These are phyloP conservation scores for Penicillium sp. DNA, from an alignment of 2,329 filamentous ascomycete genomes.

Conservation along the genomic window DNA sequence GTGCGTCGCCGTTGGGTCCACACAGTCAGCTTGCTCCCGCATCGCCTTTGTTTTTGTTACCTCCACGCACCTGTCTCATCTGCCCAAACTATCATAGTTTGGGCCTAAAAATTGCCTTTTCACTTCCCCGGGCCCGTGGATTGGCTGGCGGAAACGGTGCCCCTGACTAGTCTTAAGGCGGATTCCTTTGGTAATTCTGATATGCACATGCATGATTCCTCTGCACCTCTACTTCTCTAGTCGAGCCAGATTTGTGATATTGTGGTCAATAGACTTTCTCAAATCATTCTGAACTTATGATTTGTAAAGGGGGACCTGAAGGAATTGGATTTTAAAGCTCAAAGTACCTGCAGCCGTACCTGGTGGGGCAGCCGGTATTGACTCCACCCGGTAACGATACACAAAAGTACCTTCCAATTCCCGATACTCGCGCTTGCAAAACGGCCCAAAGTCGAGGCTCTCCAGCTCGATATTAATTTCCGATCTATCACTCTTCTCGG, in stretches of 20 bases:
- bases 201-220: neutral
- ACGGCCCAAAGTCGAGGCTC: neutral
- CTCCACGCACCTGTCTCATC: neutral
- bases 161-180: slow-evolving; percentile 20
- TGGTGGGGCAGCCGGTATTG: neutral
- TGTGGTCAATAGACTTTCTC: neutral
- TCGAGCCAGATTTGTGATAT: neutral
- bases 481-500: neutral
- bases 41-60: neutral
- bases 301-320: neutral
- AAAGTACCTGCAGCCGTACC: neutral
- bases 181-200: neutral
- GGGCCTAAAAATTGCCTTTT: neutral
- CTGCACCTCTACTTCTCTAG: neutral
- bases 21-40: neutral
- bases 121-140: neutral
- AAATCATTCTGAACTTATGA: neutral
- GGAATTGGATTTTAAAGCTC: neutral
- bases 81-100: neutral
- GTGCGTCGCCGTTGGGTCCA: neutral
- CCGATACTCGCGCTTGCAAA: neutral
- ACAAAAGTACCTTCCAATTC: neutral
- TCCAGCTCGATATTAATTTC: neutral
- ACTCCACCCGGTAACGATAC: neutral
- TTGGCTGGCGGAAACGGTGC: slow-evolving; percentile 2